Evolutionary conservation across 2,329 filamentous ascomycete species (phyloP).

Genomic region (Pezicula neosporulosa): DNA sequence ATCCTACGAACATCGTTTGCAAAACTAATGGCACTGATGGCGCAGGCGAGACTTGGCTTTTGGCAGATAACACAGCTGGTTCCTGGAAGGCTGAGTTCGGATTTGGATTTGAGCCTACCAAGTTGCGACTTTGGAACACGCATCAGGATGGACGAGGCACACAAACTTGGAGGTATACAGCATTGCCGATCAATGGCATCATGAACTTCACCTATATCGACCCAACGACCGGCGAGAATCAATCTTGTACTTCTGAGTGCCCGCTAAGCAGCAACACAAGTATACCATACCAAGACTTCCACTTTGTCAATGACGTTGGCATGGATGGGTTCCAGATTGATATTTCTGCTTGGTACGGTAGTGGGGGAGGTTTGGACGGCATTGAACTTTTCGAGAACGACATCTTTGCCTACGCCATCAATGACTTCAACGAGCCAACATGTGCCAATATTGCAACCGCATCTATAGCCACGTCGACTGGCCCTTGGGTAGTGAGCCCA

Average conservation of each 20-base stretch:
- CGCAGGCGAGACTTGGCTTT: constrained; percentile 77
- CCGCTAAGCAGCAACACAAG: constrained; percentile 72
- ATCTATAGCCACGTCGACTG: constrained; percentile 66
- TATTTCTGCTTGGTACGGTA: constrained; percentile 83
- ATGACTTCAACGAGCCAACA: constrained; percentile 82
- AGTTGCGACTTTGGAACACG: constrained; percentile 85
- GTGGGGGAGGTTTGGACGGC: constrained; percentile 78
- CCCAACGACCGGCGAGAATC: constrained; percentile 61
- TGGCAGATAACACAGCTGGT: constrained; percentile 71
- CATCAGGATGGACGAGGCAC: constrained; percentile 80
- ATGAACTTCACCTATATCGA: constrained; percentile 95
- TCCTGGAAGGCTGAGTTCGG: constrained; percentile 81
- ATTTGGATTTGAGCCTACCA: constrained; percentile 84
- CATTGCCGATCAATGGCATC: constrained; percentile 83
- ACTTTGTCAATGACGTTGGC: constrained; percentile 81
- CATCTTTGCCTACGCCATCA: constrained; percentile 80
- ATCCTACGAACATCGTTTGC: constrained; percentile 82
- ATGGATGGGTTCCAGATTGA: constrained; percentile 87
- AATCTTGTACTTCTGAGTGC: constrained; percentile 76
- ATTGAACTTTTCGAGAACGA: constrained; percentile 85
- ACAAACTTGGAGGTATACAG: constrained; percentile 82
- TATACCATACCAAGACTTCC: constrained; percentile 78
- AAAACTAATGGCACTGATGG: constrained; percentile 64
- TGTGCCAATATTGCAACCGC: constrained; percentile 65
- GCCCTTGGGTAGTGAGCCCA: constrained; percentile 69